A percentile compares a stretch with the other conserved stretches of the same genome.
Conservation (phyloP, 2,329 filamentous ascomycete species). For the Penicillium occitanis region DNA sequence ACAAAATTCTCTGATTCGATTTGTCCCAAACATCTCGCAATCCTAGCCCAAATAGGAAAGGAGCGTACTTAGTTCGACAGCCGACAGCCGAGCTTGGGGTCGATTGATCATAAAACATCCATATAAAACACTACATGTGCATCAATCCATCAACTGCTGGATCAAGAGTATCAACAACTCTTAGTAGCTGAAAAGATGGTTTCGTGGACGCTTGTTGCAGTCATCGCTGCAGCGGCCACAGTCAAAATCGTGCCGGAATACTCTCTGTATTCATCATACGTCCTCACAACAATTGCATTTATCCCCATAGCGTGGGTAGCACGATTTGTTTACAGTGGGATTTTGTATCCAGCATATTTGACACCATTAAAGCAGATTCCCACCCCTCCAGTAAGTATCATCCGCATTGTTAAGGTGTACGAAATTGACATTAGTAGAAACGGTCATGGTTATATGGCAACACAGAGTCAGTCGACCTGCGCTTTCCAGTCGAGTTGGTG, state of each 20-base stretch:
- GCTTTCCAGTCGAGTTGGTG: constrained; percentile 42
- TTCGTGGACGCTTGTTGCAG: constrained; percentile 15
- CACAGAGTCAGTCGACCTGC: constrained; percentile 35
- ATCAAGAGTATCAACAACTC: background rate
- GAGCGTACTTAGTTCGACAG: background rate
- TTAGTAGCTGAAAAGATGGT: constrained; percentile 3
- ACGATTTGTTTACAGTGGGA: constrained; percentile 35
- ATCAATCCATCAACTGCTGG: background rate
- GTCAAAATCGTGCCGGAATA: constrained; percentile 12
- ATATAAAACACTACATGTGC: background rate
- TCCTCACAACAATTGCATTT: constrained; percentile 27
- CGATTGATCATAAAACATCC: background rate
- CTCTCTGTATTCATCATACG: constrained; percentile 27
- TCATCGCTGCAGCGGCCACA: background rate
- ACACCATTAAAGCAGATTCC: constrained; percentile 61
- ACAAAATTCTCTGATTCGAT: background rate
- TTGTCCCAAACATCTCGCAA: background rate
- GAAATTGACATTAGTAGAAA: constrained; percentile 27
- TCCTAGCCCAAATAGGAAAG: background rate
- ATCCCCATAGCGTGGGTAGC: constrained; percentile 27
- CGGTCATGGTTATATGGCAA: constrained; percentile 51
- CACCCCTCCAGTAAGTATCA: constrained; percentile 46
- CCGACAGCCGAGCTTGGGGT: background rate
- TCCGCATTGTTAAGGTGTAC: too few relatives aligned
- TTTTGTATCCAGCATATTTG: constrained; percentile 60